Base-by-base conservation (phyloP, 2,329 filamentous ascomycete species). In the Pyrenochaeta sp. region DNA sequence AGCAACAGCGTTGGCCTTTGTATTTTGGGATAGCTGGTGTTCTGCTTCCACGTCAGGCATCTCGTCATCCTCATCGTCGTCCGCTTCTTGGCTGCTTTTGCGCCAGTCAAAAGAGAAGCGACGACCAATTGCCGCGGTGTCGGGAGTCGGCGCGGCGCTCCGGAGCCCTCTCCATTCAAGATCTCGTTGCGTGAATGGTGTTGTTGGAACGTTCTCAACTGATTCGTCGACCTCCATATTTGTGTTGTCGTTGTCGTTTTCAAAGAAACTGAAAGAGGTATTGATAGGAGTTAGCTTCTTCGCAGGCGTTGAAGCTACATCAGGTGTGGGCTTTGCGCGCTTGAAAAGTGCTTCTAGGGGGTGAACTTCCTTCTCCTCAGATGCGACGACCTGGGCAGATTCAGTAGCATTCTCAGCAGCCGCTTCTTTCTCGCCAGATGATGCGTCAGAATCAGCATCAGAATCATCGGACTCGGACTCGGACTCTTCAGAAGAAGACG, bases 331-430 rank as follows among this genome's bases (percentile, higher is more conserved):
- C 37, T 83, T 80, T 0, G 82, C 72, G 4, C 84, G 84, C 74
- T 96, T 97, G 79, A 95, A 99, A 2, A 97, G 81, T 0, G 90
- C 90, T 75, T 97, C 92, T 1, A 97, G 80, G 0, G 94, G 93
- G 58, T 97, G 93, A 0, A 96, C 76, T 48, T 73, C 68, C 60
- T 70, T 73, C 21, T 56, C 52, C 9, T 44, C 45, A 15, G 62
- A 48, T 24, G 55, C 35, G 11, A 55, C 44, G 6, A 55, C 51
- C 7, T 63, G 14, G 7, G 41, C 26, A 2, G 55, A 43, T 20
- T 54, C 41, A 2, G 58, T 50, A 2, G 51, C 42, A 14, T 48
- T 41, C 14, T 44, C 48, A 14, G 48, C 49, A 18, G 53, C 38
- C 21, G 24, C 24, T 9, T 49, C 46, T 22, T 45, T 47, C 7